These are phyloP conservation scores for Candida neerlandica DNA, from an alignment of 1,139 yeast species.

Conservation along the genomic window DNA sequence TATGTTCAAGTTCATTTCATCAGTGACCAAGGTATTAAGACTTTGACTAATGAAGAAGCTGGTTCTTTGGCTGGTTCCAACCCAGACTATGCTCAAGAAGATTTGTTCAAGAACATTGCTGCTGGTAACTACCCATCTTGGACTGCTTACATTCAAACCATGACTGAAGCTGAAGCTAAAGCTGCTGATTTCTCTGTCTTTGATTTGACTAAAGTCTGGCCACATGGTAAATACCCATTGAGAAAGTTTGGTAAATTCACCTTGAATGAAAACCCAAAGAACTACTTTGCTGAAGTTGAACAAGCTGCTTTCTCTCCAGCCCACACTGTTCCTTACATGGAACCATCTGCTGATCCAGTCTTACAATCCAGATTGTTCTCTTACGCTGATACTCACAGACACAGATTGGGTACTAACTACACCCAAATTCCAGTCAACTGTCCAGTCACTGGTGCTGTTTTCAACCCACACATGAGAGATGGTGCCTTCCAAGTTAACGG, in stretches of 20 bases:
- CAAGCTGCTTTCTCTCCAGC: conserved; percentile 85
- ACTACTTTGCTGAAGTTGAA: conserved; percentile 81
- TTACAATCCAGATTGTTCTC: conserved; percentile 83
- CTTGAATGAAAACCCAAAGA: conserved; percentile 72
- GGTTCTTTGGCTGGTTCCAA: conserved; percentile 57
- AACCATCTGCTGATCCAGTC: conserved; percentile 85
- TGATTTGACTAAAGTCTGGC: conserved; percentile 80
- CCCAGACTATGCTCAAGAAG: conserved; percentile 68
- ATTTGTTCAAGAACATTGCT: conserved; percentile 62
- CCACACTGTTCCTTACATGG: conserved; percentile 82
- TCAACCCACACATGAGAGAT: conserved; percentile 76
- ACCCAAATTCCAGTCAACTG: conserved; percentile 75
- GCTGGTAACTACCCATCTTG: conserved; percentile 63
- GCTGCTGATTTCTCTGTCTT: conserved; percentile 64
- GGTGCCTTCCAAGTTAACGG: conserved; percentile 85
- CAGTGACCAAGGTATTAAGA: conserved; percentile 62
- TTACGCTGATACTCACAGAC: conserved; percentile 79
- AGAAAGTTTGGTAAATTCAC: conserved; percentile 72
- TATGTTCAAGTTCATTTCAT: conserved; percentile 68
- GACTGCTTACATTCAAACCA: conserved; percentile 67
- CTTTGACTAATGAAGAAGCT: conserved; percentile 60
- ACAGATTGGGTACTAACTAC: conserved; percentile 67
- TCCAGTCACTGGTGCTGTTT: conserved; percentile 52
- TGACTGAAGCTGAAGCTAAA: conserved; percentile 67
- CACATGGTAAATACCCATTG: conserved; percentile 74